phyloP scores from a whole-genome alignment of 257 asterid species.

The Rauvolfia tetraphylla region DNA sequence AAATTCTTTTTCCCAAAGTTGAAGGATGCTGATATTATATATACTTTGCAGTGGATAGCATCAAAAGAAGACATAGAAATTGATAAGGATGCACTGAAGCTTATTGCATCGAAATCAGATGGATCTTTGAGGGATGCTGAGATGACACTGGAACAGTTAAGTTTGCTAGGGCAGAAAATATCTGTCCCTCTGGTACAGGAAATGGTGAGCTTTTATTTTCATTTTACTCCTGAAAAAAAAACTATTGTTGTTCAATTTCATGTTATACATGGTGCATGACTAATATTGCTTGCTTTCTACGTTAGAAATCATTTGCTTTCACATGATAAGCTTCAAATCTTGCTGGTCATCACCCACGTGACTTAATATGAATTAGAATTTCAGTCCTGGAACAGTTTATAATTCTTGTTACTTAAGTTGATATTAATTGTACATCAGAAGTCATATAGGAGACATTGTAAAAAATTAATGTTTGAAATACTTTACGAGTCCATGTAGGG shows the following conservation, averaged over 20 bases:
- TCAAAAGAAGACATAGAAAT: slow-evolving; percentile 67
- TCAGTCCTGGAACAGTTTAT: background rate
- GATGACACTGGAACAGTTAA: slow-evolving; percentile 88
- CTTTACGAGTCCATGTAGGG: too few species aligned
- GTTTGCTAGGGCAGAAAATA: slow-evolving; percentile 77
- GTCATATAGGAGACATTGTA: too few species aligned
- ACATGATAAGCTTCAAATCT: background rate
- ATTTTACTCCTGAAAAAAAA: background rate
- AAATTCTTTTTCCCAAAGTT: slow-evolving; percentile 84
- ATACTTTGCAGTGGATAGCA: slow-evolving; percentile 74
- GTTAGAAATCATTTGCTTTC: background rate
- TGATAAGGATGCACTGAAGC: slow-evolving; percentile 79
- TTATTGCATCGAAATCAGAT: slow-evolving; percentile 77
- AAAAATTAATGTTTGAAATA: too few species aligned
- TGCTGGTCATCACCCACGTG: background rate
- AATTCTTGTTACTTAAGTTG: background rate
- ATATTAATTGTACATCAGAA: background rate
- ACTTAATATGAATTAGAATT: background rate
- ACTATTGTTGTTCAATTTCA: background rate
- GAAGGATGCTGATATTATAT: slow-evolving; percentile 77
- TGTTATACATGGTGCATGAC: background rate
- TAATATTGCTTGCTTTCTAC: background rate
- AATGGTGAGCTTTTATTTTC: slow-evolving; percentile 32
- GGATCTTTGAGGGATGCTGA: slow-evolving; percentile 95
- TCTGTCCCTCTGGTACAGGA: slow-evolving; percentile 75